Percentiles rank a stretch among this genome's conserved stretches.
These are phyloP conservation scores for Microsporum canis DNA, from an alignment of 2,329 filamentous ascomycete genomes.

Conservation along the genomic window DNA sequence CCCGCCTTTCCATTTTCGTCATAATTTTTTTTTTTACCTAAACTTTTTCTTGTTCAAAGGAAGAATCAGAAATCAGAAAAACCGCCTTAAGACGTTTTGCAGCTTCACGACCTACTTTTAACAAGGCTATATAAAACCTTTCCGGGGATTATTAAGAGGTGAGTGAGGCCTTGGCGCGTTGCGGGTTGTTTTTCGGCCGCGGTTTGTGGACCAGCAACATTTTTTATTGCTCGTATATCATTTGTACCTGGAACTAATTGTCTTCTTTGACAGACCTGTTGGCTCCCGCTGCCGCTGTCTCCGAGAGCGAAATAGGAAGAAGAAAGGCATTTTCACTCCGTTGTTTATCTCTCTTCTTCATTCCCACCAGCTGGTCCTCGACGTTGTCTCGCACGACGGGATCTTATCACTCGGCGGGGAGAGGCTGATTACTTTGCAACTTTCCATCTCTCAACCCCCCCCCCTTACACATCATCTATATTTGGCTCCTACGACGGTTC, in stretches of 20 bases:
- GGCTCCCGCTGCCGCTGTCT: neutral
- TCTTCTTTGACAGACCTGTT: conserved; percentile 11
- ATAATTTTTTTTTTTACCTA: neutral
- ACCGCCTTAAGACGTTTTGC: no score
- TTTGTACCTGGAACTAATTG: conserved; percentile 4
- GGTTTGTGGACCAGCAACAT: neutral
- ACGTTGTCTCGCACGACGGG: neutral
- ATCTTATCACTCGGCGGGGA: neutral
- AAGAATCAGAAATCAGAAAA: no score
- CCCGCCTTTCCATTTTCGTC: conserved; percentile 6
- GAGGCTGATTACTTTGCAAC: neutral
- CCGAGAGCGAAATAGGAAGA: neutral
- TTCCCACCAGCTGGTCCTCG: neutral
- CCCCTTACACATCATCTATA: neutral
- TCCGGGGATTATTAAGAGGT: neutral
- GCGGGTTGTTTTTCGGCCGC: neutral
- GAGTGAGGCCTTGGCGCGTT: neutral
- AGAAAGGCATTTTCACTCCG: neutral
- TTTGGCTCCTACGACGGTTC: neutral
- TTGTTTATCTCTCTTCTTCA: neutral
- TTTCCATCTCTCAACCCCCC: neutral
- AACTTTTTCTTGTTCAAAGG: no score
- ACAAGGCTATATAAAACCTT: no score
- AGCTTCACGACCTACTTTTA: no score
- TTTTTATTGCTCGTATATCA: neutral